Base-by-base conservation (phyloP, 495 filamentous ascomycete genomes). In the Podospora sp. region DNA sequence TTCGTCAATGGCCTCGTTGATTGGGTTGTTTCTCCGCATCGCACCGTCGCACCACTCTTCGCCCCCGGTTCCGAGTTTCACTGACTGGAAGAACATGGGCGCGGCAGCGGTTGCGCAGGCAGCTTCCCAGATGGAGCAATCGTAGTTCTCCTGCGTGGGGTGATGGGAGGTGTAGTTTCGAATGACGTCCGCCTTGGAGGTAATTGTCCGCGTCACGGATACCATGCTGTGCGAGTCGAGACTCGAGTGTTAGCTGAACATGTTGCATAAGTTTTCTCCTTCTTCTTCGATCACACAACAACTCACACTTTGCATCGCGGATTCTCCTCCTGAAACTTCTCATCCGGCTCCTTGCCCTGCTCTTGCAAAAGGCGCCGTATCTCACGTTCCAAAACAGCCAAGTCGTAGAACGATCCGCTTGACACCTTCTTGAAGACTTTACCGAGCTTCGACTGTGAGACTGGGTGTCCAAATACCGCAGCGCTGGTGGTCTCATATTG, bases 231-330 rank as follows among this genome's bases (percentile, higher is more conserved):
- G 29, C 29, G 8, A 33, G 29, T n/a, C n/a, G n/a, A 8, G 29
- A 33, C 29, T n/a, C n/a, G 8, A 33, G 8, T 33, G 29, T 33
- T 33, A 33, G 29, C 8, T 33, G 29, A 33, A 33, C 4, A 33
- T 8, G 29, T 33, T 33, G 8, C 8, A 4, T 8, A 8, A 33
- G 29, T 33, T 8, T 8, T 33, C 29, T 8, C 3, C 4, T 8
- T 8, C 4, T 33, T 33, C 4, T 53, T 14, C 14, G n/a, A 53
- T 53, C 11, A n/a, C 18, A 20, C 20, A 20, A 7, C 18, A 18
- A 18, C 50, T 53, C 16, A 20, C 50, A 53, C 50, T 53, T 53
- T 53, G 18, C 50, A 53, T 53, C 50, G n/a, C n/a, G 50, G 50
- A 22, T 18, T 53, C 22, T 22, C 50, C 20, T 53, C 22, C 50